phyloP scores from a whole-genome alignment of 257 asterid genomes.

The Solanum rostratum region DNA sequence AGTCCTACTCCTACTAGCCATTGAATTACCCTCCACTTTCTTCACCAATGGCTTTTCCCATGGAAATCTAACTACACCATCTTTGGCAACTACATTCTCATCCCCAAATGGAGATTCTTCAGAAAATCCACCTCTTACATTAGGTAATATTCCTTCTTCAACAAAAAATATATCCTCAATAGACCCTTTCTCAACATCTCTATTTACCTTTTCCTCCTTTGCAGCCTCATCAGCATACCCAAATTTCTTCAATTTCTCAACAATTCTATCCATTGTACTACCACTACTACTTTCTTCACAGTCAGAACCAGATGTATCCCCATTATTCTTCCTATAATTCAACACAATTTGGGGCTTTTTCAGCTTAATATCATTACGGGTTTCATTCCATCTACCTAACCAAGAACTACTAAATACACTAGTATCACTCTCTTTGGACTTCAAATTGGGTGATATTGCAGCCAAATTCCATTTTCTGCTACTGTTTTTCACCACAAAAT shows the following conservation, averaged over 20 bases:
- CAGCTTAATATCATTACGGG: constrained; percentile 14
- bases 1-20: constrained; percentile 45
- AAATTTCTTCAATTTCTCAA: constrained; percentile 74
- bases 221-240: constrained; percentile 65
- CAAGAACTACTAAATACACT: constrained; percentile 38
- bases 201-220: constrained; percentile 18
- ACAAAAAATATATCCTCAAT: constrained; percentile 74
- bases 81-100: constrained; percentile 22
- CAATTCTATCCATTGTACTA: constrained; percentile 89
- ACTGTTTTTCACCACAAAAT: constrained; percentile 22
- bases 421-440: constrained; percentile 8
- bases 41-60: constrained; percentile 53
- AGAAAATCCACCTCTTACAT: constrained; percentile 74
- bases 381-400: constrained; percentile 65
- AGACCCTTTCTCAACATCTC: constrained; percentile 58
- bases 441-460: not conserved
- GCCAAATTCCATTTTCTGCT: constrained; percentile 9
- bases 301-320: constrained; percentile 59
- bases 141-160: constrained; percentile 77
- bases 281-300: constrained; percentile 64
- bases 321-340: constrained; percentile 41
- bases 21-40: constrained; percentile 23
- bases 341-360: constrained; percentile 35
- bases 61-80: constrained; percentile 54
- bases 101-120: constrained; percentile 49